Evolutionary conservation across 257 asterid genomes (phyloP), one percentile per base, ranked within the genome.

Genomic region (Gardenia jasminoides): DNA sequence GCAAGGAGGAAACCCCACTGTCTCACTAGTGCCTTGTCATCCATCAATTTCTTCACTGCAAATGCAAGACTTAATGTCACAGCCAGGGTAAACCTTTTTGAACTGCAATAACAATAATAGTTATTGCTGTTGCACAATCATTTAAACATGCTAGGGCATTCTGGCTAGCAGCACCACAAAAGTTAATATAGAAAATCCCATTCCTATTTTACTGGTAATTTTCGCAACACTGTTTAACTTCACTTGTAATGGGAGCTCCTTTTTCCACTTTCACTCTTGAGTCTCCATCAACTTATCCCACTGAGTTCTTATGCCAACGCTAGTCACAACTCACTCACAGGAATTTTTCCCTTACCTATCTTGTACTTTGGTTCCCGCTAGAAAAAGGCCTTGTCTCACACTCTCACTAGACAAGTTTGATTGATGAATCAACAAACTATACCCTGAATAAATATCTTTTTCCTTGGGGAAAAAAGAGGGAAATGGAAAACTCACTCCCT

Each of bases 281-380:
- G 97, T 96, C 82, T 93, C 97, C 98, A 92, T 91, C 86, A 96
- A 78, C 86, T 96, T 96, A 67, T 97, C 99, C 98, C 99, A 93
- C 86, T 96, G 97, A 59, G 98, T 93, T 86, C 97, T 91, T n/a
- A n/a, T n/a, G n/a, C n/a, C n/a, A n/a, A n/a, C n/a, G n/a, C n/a
- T n/a, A n/a, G n/a, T n/a, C n/a, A n/a, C n/a, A n/a, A n/a, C n/a
- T n/a, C n/a, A n/a, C n/a, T n/a, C n/a, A n/a, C n/a, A n/a, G n/a
- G n/a, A n/a, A n/a, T n/a, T n/a, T n/a, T n/a, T n/a, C n/a, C n/a
- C n/a, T n/a, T n/a, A n/a, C n/a, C n/a, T n/a, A n/a, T n/a, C n/a
- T n/a, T n/a, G n/a, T n/a, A n/a, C n/a, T n/a, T n/a, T n/a, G n/a
- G n/a, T n/a, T n/a, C n/a, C n/a, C n/a, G n/a, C n/a, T n/a, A n/a